phyloP scores from a whole-genome alignment of 2,329 filamentous ascomycete species.

The Mycosphaerella sp. region DNA sequence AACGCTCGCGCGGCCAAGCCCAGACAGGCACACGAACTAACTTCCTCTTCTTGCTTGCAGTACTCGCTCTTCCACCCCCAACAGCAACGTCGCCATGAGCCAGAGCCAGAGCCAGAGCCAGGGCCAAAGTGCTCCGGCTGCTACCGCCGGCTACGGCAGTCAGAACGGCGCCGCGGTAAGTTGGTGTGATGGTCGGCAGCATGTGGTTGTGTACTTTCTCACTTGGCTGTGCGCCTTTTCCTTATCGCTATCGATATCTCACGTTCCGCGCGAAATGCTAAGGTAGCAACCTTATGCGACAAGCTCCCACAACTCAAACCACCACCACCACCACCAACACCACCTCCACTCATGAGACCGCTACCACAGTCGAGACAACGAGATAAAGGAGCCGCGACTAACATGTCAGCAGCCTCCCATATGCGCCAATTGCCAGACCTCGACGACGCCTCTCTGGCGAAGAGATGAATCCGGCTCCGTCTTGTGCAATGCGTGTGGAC shows the following conservation, averaged over 20 bases:
- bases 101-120: too few relatives aligned
- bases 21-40: neutral
- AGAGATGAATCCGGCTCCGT: slow-evolving; percentile 93
- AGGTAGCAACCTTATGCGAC: too few relatives aligned
- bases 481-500: slow-evolving; percentile 95
- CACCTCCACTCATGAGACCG: neutral
- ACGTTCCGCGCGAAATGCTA: neutral
- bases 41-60: slow-evolving; percentile 16
- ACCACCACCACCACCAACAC: neutral
- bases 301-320: slow-evolving; percentile 2
- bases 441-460: slow-evolving; percentile 93
- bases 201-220: too few relatives aligned
- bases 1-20: too few relatives aligned
- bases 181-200: slow-evolving; percentile 14
- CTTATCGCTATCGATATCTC: slow-evolving; percentile 11
- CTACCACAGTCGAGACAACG: too few relatives aligned
- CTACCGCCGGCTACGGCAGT: slow-evolving; percentile 52
- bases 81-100: slow-evolving; percentile 30
- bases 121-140: slow-evolving; percentile 57
- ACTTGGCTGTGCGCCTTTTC: neutral
- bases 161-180: slow-evolving; percentile 56
- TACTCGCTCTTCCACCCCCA: slow-evolving; percentile 27
- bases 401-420: slow-evolving; percentile 67
- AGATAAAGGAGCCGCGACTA: slow-evolving; percentile 1
- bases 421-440: slow-evolving; percentile 94